phyloP scores from a whole-genome alignment of 169 alveolate species.

The Eimeria acervulina region DNA sequence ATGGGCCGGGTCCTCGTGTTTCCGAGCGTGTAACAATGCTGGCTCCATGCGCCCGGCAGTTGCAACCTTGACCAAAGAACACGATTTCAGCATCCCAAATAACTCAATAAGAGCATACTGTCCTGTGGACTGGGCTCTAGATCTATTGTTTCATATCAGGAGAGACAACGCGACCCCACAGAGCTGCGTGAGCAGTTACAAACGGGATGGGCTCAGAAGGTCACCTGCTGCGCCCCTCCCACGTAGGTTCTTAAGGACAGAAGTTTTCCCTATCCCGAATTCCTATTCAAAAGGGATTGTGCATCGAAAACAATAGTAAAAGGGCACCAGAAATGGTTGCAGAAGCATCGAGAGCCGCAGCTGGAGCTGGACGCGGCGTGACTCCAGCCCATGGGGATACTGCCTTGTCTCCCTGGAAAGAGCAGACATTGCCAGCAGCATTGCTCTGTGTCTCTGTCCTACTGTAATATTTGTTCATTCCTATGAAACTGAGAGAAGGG shows the following conservation, averaged over 20 bases:
- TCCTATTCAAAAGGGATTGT: background rate
- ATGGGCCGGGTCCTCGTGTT: background rate
- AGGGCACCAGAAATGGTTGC: background rate
- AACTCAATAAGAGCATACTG: background rate
- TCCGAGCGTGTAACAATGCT: background rate
- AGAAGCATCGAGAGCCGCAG: constrained; percentile 22
- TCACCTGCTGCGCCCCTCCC: background rate
- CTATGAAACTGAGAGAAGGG: background rate
- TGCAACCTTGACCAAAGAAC: background rate
- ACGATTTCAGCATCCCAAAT: background rate
- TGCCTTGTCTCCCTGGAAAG: background rate
- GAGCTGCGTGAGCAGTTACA: background rate
- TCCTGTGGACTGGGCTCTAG: background rate
- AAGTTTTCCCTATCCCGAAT: background rate
- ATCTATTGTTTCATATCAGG: background rate
- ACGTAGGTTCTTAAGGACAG: background rate
- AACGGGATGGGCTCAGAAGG: background rate
- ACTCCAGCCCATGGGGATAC: background rate
- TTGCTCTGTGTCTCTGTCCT: background rate
- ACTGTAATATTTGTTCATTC: background rate
- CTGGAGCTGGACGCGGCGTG: constrained; percentile 7
- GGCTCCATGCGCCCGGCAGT: background rate
- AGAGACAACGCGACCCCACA: constrained; percentile 38
- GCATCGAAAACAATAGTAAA: background rate
- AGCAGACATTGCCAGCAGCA: background rate